Percentiles rank a stretch among this genome's conserved stretches.
phyloP scores from a whole-genome alignment of 2,329 filamentous ascomycete genomes.

The Apiospora arundinis region DNA sequence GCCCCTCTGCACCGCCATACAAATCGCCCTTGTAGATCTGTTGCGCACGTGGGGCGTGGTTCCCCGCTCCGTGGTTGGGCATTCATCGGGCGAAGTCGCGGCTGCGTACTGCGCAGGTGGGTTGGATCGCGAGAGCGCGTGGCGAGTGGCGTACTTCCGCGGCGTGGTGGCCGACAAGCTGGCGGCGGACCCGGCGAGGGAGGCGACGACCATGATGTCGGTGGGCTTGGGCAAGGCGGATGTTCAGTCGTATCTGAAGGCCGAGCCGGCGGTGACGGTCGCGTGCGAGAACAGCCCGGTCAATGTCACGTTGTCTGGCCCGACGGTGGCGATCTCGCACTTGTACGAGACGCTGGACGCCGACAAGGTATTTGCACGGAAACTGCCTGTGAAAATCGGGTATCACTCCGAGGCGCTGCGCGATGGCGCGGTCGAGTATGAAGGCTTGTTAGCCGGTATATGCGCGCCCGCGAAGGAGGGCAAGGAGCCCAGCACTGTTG shows the following conservation, averaged over 20 bases:
- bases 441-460: constrained; percentile 23
- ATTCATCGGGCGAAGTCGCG: constrained; percentile 33
- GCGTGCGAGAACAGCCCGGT: constrained; percentile 35
- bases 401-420: constrained; percentile 37
- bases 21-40: constrained; percentile 48
- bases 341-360: constrained; percentile 29
- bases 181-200: constrained; percentile 45
- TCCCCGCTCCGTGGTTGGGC: constrained; percentile 37
- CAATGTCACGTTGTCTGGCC: constrained; percentile 33
- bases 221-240: constrained; percentile 52
- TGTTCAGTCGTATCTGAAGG: constrained; percentile 36
- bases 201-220: constrained; percentile 56
- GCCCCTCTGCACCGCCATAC: constrained; percentile 47
- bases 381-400: constrained; percentile 33
- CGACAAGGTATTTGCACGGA: constrained; percentile 32
- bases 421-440: constrained; percentile 33
- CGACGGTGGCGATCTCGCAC: constrained; percentile 31
- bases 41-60: constrained; percentile 38
- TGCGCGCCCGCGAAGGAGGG: constrained; percentile 13
- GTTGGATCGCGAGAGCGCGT: constrained; percentile 32
- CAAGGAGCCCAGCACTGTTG: constrained; percentile 26
- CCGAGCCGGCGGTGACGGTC: constrained; percentile 33
- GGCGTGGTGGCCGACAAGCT: constrained; percentile 47
- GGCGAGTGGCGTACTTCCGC: constrained; percentile 41
- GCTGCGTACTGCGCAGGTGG: constrained; percentile 38